A percentile compares a stretch with the other conserved stretches of the same genome.
Conservation (phyloP, 2,329 filamentous ascomycete genomes). For the Colletotrichum lentis region DNA sequence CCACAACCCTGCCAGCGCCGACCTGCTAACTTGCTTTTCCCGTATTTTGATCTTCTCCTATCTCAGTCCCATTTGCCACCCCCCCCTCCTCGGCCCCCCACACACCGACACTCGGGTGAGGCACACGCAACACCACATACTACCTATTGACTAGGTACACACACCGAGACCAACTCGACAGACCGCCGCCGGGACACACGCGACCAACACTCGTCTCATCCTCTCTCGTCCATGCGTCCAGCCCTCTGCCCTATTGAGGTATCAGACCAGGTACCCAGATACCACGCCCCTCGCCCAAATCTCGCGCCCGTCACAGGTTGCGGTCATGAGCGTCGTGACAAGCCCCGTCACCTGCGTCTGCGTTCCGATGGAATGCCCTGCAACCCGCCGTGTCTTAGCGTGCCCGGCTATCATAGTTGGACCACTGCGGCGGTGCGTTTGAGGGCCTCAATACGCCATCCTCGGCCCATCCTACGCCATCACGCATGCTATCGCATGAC, state of each 20-base stretch:
- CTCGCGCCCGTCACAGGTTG: slow-evolving; percentile 26
- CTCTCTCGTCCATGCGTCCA: slow-evolving; percentile 6
- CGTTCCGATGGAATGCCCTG: slow-evolving; percentile 2
- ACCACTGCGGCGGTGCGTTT: slow-evolving; percentile 20
- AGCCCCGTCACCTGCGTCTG: slow-evolving; percentile 33
- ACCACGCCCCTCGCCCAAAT: slow-evolving; percentile 29
- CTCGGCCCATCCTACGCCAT: slow-evolving; percentile 28
- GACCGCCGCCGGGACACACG: background rate
- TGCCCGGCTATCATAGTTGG: slow-evolving; percentile 11
- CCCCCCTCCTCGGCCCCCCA: background rate
- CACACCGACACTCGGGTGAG: background rate
- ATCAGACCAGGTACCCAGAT: slow-evolving; percentile 30
- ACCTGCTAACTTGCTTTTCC: slow-evolving; percentile 27
- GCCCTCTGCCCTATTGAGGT: slow-evolving; percentile 23
- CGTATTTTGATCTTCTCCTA: background rate
- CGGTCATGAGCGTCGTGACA: slow-evolving; percentile 21
- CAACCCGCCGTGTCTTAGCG: slow-evolving; percentile 12
- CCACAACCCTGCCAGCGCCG: slow-evolving; percentile 9
- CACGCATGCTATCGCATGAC: slow-evolving; percentile 35
- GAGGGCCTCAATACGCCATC: slow-evolving; percentile 31
- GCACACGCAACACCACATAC: slow-evolving; percentile 4
- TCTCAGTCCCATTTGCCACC: background rate
- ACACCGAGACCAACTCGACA: background rate
- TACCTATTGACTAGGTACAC: background rate
- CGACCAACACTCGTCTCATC: background rate